Conservation (phyloP, 2,329 filamentous ascomycete genomes). For the Clarireedia sp. region DNA sequence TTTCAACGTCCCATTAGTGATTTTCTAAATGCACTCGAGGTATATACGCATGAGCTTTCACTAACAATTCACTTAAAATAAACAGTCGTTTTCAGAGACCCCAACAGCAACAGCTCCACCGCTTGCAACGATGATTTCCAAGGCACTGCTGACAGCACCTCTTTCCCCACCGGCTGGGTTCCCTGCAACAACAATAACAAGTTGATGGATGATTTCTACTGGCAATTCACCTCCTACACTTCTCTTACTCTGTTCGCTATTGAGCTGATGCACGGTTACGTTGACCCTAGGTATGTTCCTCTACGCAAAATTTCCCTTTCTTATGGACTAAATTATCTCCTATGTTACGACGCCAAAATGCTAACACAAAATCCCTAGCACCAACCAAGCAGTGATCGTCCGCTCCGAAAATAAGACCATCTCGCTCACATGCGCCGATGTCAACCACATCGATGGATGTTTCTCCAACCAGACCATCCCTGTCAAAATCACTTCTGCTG, state of each 20-base stretch:
- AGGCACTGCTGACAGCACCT: constrained; percentile 11
- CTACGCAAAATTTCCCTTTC: neutral
- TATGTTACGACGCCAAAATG: neutral
- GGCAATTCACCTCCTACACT: constrained; percentile 17
- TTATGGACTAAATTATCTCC: neutral
- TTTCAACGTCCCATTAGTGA: neutral
- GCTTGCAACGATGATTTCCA: constrained; percentile 20
- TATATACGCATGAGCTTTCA: neutral
- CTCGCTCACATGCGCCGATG: constrained; percentile 4
- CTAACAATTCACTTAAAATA: neutral
- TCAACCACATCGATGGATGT: constrained; percentile 8
- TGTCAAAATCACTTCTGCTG: neutral
- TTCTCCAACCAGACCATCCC: constrained; percentile 5
- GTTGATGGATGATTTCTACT: constrained; percentile 16
- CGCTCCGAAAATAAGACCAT: neutral
- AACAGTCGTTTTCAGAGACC: constrained; percentile 24
- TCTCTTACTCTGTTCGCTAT: constrained; percentile 15
- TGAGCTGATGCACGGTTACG: constrained; percentile 19
- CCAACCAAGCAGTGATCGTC: neutral
- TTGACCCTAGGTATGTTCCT: constrained; percentile 17
- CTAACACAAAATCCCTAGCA: neutral
- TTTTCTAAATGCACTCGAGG: no score
- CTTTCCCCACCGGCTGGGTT: constrained; percentile 12
- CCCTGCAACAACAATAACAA: constrained; percentile 11
- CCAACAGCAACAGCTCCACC: constrained; percentile 25